phyloP scores from a whole-genome alignment of 192 early-diverging fungal genomes.

The Coemansia sp. region DNA sequence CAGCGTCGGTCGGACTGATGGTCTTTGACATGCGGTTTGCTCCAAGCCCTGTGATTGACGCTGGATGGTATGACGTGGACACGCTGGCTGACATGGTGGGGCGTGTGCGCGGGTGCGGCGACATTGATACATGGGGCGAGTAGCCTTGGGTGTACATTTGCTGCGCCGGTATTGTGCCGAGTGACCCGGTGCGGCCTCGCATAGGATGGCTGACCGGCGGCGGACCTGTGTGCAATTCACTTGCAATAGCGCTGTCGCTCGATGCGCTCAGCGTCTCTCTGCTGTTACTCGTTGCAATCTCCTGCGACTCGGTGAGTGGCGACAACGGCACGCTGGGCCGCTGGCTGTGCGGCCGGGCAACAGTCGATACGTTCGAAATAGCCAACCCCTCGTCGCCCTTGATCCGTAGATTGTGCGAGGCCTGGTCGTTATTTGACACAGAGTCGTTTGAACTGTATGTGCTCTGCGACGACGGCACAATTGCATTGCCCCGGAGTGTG shows the following conservation, averaged over 20 bases:
- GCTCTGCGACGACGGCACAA: slow-evolving; percentile 7
- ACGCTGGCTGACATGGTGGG: slow-evolving; percentile 2
- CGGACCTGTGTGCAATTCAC: not conserved
- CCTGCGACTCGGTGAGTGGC: slow-evolving; percentile 45
- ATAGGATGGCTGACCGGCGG: not conserved
- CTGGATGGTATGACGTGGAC: slow-evolving; percentile 10
- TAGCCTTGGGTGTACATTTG: slow-evolving; percentile 21
- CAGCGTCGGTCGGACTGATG: slow-evolving; percentile 22
- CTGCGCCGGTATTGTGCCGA: slow-evolving; percentile 20
- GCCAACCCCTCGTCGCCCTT: slow-evolving; percentile 29
- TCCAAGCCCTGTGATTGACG: not conserved
- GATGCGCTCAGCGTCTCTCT: slow-evolving; percentile 19
- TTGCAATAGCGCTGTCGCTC: not conserved
- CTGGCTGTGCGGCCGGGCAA: slow-evolving; percentile 10
- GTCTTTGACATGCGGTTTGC: slow-evolving; percentile 32
- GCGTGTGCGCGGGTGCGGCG: slow-evolving; percentile 11
- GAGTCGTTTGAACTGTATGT: slow-evolving; percentile 25
- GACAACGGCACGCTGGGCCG: slow-evolving; percentile 17
- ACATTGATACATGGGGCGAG: not conserved
- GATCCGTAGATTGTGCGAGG: not conserved
- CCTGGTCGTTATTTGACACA: slow-evolving; percentile 4
- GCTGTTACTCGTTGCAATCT: slow-evolving; percentile 19
- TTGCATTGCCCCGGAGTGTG: not conserved
- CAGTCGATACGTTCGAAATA: slow-evolving; percentile 10
- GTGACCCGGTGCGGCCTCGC: slow-evolving; percentile 31